Conservation (phyloP, 2,329 filamentous ascomycete genomes). For the Aspergillus sp. region DNA sequence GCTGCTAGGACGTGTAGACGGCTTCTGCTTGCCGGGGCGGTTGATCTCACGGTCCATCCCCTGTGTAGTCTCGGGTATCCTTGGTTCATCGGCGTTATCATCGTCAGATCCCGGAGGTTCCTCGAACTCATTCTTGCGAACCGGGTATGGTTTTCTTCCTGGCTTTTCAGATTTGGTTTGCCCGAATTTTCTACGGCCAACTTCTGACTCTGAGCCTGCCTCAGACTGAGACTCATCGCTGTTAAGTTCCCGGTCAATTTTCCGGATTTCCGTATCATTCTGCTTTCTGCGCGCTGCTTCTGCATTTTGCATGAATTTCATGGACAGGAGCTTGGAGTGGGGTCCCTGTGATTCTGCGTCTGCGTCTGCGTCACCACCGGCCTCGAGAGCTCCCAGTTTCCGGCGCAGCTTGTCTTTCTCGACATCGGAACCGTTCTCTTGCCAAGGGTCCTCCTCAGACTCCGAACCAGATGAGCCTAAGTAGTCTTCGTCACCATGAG, state of each 20-base stretch:
- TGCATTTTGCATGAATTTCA: slow-evolving; percentile 93
- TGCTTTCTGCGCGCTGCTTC: slow-evolving; percentile 68
- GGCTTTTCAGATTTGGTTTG: slow-evolving; percentile 23
- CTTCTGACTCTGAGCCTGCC: slow-evolving; percentile 46
- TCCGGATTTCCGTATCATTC: slow-evolving; percentile 68
- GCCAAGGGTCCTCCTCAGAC: slow-evolving; percentile 54
- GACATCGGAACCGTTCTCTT: slow-evolving; percentile 38
- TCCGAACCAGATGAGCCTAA: slow-evolving; percentile 50
- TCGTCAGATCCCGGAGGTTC: slow-evolving; percentile 48
- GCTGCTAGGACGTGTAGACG: slow-evolving; percentile 6
- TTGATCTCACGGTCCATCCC: slow-evolving; percentile 24
- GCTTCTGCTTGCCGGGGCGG: slow-evolving; percentile 15
- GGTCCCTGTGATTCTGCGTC: slow-evolving; percentile 35
- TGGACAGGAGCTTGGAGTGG: slow-evolving; percentile 62
- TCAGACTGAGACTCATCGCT: slow-evolving; percentile 51
- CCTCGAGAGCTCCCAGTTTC: slow-evolving; percentile 43
- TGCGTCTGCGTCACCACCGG: slow-evolving; percentile 36
- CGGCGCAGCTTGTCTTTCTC: slow-evolving; percentile 30
- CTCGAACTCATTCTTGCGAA: slow-evolving; percentile 51
- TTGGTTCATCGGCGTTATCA: slow-evolving; percentile 37
- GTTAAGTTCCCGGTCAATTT: slow-evolving; percentile 62
- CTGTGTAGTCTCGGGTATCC: slow-evolving; percentile 16
- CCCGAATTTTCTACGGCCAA: slow-evolving; percentile 53
- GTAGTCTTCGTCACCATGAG: slow-evolving; percentile 53
- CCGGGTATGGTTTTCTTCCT: slow-evolving; percentile 18